Base-by-base conservation (phyloP, 768 basidiomycete genomes). In the Calocera viscosa region DNA sequence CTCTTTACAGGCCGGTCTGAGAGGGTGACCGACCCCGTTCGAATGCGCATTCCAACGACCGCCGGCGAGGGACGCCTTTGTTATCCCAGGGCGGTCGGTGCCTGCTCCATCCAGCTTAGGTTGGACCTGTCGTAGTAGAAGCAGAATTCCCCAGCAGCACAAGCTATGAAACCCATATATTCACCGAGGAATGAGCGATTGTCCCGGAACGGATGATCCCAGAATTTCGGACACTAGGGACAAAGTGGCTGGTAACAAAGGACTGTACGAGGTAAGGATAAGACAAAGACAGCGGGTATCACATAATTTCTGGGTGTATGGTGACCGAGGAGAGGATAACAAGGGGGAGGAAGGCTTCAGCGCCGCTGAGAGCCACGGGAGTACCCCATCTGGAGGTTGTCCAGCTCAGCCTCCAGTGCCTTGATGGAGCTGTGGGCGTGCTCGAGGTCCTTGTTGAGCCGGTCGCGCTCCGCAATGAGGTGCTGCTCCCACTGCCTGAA, bases 401-500 rank as follows among this genome's bases (percentile, higher is more conserved):
- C 92, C 69, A 96, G 83, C 77, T 96, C 93, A 28, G 84, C 84
- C 75, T 96, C 93, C 76, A 94, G 83, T 68, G 85, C 80, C 79
- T 96, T 96, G 82, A 95, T 94, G 26, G 89, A 83, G 66, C 89
- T 86, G 82, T 92, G 90, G 11, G 94, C 91, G 76, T 84, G 77
- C 80, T 97, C 95, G 75, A 99, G 83, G 74, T 98, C 96, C 79
- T 97, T 98, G 86, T 98, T 99, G 80, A 99, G 86, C 64, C 96
- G 86, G 77, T 98, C 96, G 72, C 96, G 86, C 78, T 99, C 96
- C 49, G 94, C 92, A 71, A 99, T 97, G 74, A 99, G 90, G 92
- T 96, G 93, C 79, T 95, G 92, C 76, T 98, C 96, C 96, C 96
- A 99, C 72, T 97, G 94, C 76, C 96, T 86, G 84, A 99, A 99